Evolutionary conservation across 106 monocot species (phyloP).

Genomic region (Platanthera guangdongensis): DNA sequence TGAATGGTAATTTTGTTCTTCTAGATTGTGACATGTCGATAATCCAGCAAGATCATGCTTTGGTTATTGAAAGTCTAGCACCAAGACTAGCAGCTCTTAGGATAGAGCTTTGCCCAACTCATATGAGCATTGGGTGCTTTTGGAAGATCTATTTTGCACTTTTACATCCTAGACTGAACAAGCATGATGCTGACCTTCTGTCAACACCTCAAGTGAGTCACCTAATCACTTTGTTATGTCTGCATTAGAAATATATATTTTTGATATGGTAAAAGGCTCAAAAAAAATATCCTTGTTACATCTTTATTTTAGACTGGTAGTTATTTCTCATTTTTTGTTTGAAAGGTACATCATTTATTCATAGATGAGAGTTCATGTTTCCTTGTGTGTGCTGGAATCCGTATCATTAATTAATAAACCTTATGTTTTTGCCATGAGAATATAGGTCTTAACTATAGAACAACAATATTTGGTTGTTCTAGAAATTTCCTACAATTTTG

Average conservation of each 20-base stretch:
- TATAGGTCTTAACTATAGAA: background rate
- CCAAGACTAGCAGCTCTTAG: constrained; percentile 88
- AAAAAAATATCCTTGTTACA: background rate
- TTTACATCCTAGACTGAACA: constrained; percentile 82
- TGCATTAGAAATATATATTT: background rate
- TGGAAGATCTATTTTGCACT: constrained; percentile 99
- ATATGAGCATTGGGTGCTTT: constrained; percentile 93
- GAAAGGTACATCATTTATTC: background rate
- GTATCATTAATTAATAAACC: background rate
- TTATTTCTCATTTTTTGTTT: background rate
- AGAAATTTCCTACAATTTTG: background rate
- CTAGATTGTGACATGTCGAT: constrained; percentile 96
- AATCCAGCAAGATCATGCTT: constrained; percentile 82
- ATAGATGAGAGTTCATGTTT: background rate
- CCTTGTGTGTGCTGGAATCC: background rate
- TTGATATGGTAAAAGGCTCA: background rate
- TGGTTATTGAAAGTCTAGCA: constrained; percentile 66
- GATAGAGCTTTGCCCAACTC: constrained; percentile 90
- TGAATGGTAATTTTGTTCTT: constrained; percentile 8
- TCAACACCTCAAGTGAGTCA: constrained; percentile 76
- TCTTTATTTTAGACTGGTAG: background rate
- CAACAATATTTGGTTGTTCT: background rate
- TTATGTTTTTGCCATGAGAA: background rate
- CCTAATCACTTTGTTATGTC: background rate
- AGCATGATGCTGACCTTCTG: constrained; percentile 76